These are phyloP conservation scores for Aspergillus novoparasiticus DNA, from an alignment of 2,329 filamentous ascomycete genomes.

Conservation along the genomic window DNA sequence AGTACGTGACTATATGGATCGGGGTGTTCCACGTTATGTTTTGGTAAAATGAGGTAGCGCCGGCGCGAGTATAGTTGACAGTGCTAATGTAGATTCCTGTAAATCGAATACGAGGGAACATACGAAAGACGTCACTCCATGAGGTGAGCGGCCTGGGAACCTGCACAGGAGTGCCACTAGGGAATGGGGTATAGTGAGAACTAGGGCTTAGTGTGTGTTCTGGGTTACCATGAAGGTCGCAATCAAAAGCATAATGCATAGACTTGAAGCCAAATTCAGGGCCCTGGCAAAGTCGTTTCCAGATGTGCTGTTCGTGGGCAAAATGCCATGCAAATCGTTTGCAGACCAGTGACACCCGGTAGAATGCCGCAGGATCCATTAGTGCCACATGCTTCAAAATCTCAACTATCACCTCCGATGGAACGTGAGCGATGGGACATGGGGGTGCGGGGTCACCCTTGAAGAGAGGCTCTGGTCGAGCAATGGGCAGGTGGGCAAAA, in stretches of 20 bases:
- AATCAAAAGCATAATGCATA: conserved; percentile 81
- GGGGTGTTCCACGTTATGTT: conserved; percentile 77
- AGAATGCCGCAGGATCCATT: conserved; percentile 74
- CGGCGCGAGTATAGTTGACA: conserved; percentile 88
- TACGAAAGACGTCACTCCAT: conserved; percentile 74
- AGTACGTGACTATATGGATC: conserved; percentile 96
- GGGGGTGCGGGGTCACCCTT: conserved; percentile 72
- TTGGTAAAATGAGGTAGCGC: conserved; percentile 67
- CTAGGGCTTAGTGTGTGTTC: conserved; percentile 35
- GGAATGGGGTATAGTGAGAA: conserved; percentile 42
- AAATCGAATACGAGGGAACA: conserved; percentile 84
- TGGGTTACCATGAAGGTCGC: conserved; percentile 55
- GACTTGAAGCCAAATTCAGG: conserved; percentile 73
- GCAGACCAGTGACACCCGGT: conserved; percentile 77
- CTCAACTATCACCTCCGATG: conserved; percentile 81
- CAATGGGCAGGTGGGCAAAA: conserved; percentile 72
- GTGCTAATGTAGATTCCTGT: conserved; percentile 96
- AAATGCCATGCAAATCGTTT: conserved; percentile 85
- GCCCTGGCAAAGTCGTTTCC: conserved; percentile 74
- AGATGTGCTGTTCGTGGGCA: conserved; percentile 79
- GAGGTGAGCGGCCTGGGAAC: conserved; percentile 46
- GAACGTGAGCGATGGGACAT: conserved; percentile 77
- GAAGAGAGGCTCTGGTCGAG: conserved; percentile 66
- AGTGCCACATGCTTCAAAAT: conserved; percentile 75
- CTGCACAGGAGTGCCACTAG: conserved; percentile 28